Evolutionary conservation across 1,139 yeast species (phyloP), one percentile per base, ranked within the genome.

Genomic region (Blastobotrys apis): DNA sequence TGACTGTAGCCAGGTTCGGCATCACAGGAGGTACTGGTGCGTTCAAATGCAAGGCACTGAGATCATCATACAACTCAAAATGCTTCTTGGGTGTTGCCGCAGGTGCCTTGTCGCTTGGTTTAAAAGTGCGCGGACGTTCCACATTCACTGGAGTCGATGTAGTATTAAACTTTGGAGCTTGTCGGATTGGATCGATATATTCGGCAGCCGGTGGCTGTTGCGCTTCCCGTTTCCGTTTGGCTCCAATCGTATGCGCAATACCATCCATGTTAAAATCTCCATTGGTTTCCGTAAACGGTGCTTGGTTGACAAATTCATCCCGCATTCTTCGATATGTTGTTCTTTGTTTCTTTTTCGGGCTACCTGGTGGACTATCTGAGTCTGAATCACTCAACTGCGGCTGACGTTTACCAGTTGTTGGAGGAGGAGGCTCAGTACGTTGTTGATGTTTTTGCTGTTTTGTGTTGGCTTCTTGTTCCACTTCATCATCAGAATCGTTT

Each of bases 231-330:
- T 43, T 42, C 16, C 13, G 33, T n/a, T 30, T 10, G 8, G 8
- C 15, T 6, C 33, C 13, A 20, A 60, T 56, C 21, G 53, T 49
- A 9, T 49, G 34, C 26, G 49, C 39, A 33, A 59, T 45, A 12
- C 57, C 58, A n/a, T 61, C 58, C 70, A 69, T 61, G 37, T 62
- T 56, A 50, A 71, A 67, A 39, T 67, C 59, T 15, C 74, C 74
- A 35, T 54, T 47, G 1, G 68, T 67, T 48, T 68, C 65, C 1
- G 72, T 67, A 47, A 71, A 68, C 3, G 74, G 75, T 2, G 73
- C 65, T 15, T 32, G 19, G 19, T 26, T 33, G 33, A 33, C 20
- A 2, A 39, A 19, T 19, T 33, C 38, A 3, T 39, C 38, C 38
- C 27, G 25, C 20, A 39, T 4, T 17, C 29, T 19, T 1, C 21